A percentile compares a stretch with the other conserved stretches of the same genome.
Conservation (phyloP, 306 rosid genomes). For the Albizia julibrissin region DNA sequence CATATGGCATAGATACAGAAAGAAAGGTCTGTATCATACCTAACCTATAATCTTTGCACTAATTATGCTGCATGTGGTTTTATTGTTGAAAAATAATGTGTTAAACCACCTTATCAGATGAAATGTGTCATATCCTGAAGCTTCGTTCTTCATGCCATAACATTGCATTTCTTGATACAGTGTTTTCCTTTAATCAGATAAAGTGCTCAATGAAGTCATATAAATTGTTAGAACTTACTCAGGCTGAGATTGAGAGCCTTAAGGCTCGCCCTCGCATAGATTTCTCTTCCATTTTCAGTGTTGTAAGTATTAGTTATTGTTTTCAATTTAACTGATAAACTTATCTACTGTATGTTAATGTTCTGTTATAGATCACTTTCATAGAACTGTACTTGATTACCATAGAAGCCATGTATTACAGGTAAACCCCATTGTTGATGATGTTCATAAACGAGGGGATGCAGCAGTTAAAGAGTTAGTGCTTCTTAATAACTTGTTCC, state of each 20-base stretch:
- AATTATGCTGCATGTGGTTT: neutral
- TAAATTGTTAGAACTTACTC: slow-evolving; percentile 67
- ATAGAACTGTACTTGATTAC: neutral
- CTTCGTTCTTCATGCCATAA: neutral
- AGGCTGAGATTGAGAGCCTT: slow-evolving; percentile 62
- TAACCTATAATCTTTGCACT: neutral
- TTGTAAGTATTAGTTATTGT: slow-evolving; percentile 41
- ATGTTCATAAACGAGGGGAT: slow-evolving; percentile 81
- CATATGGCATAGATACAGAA: neutral
- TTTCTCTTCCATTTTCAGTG: slow-evolving; percentile 81
- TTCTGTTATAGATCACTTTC: neutral
- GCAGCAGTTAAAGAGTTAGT: slow-evolving; percentile 80
- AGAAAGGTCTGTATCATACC: neutral
- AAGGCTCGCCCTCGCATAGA: slow-evolving; percentile 93
- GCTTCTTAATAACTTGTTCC: slow-evolving; percentile 12
- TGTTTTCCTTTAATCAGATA: slow-evolving; percentile 40
- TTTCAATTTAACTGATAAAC: neutral
- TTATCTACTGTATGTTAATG: neutral
- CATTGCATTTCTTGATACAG: slow-evolving; percentile 26
- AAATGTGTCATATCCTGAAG: slow-evolving; percentile 4
- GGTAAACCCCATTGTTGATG: slow-evolving; percentile 96
- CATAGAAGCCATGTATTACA: slow-evolving; percentile 29
- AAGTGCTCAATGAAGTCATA: slow-evolving; percentile 76
- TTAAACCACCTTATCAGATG: neutral
- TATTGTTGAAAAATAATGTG: neutral